A percentile compares a stretch with the other conserved stretches of the same genome.
These are phyloP conservation scores for Platanthera guangdongensis DNA, from an alignment of 106 monocot genomes.

Conservation along the genomic window DNA sequence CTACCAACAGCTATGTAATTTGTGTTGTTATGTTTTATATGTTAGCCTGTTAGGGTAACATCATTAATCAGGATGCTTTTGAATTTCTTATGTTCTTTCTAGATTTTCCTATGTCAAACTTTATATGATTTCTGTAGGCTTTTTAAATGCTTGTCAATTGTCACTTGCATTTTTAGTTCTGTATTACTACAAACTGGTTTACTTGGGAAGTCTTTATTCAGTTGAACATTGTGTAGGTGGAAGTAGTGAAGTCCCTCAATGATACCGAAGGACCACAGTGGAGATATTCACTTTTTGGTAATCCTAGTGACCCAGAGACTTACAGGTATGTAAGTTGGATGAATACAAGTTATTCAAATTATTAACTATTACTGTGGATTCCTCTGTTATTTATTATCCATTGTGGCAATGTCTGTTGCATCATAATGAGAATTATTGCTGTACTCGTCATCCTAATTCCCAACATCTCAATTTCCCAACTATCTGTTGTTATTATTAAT, in stretches of 20 bases:
- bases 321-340: constrained; percentile 39
- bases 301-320: constrained; percentile 91
- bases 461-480: too few species aligned
- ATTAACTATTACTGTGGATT: not conserved
- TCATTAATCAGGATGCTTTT: not conserved
- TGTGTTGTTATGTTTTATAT: not conserved
- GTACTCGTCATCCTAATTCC: too few species aligned
- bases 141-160: not conserved
- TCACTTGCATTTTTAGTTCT: not conserved
- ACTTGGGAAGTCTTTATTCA: not conserved
- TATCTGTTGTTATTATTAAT: too few species aligned
- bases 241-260: constrained; percentile 75
- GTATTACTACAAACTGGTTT: not conserved
- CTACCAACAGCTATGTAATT: not conserved
- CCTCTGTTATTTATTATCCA: not conserved
- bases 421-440: too few species aligned
- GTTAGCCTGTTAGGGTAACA: not conserved
- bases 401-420: too few species aligned
- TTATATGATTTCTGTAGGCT: not conserved
- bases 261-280: constrained; percentile 74
- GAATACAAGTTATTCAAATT: not conserved
- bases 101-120: not conserved
- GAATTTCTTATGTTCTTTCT: not conserved
- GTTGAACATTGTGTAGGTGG: constrained; percentile 38
- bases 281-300: constrained; percentile 93